A percentile compares a stretch with the other conserved stretches of the same genome.
phyloP scores from a whole-genome alignment of 2,329 filamentous ascomycete genomes.

The Dactylellina haptotyla region DNA sequence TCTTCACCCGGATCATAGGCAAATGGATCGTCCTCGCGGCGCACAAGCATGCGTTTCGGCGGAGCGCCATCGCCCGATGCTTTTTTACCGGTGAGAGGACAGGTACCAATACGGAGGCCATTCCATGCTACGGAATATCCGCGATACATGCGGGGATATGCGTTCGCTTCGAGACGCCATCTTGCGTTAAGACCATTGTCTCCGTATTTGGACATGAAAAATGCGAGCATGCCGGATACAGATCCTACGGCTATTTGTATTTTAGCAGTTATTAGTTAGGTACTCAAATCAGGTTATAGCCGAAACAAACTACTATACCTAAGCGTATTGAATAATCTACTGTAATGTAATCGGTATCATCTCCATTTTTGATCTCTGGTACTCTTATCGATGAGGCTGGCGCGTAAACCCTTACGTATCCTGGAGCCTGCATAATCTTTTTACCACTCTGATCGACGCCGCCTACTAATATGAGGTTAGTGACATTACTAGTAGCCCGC shows the following conservation, averaged over 20 bases:
- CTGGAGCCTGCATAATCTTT: constrained; percentile 31
- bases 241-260: constrained; percentile 18
- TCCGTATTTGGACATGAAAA: constrained; percentile 36
- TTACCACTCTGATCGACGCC: constrained; percentile 18
- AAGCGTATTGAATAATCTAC: constrained; percentile 24
- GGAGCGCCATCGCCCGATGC: not conserved
- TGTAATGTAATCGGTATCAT: not conserved
- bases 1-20: constrained; percentile 10
- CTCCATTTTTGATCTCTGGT: not conserved
- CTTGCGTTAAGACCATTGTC: constrained; percentile 5
- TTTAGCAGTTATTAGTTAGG: not conserved
- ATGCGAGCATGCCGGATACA: constrained; percentile 31
- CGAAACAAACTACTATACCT: constrained; percentile 5
- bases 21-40: not conserved
- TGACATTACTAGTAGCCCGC: constrained; percentile 18
- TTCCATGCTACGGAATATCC: constrained; percentile 31
- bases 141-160: constrained; percentile 25
- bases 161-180: constrained; percentile 28
- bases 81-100: not conserved
- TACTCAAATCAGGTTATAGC: not conserved
- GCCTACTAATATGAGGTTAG: constrained; percentile 32
- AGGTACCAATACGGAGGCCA: constrained; percentile 23
- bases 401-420: constrained; percentile 6
- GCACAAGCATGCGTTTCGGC: constrained; percentile 3
- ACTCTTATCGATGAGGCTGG: constrained; percentile 15